These are phyloP conservation scores for Chytridium lagenaria DNA, from an alignment of 371 early-diverging fungal species.

Conservation along the genomic window DNA sequence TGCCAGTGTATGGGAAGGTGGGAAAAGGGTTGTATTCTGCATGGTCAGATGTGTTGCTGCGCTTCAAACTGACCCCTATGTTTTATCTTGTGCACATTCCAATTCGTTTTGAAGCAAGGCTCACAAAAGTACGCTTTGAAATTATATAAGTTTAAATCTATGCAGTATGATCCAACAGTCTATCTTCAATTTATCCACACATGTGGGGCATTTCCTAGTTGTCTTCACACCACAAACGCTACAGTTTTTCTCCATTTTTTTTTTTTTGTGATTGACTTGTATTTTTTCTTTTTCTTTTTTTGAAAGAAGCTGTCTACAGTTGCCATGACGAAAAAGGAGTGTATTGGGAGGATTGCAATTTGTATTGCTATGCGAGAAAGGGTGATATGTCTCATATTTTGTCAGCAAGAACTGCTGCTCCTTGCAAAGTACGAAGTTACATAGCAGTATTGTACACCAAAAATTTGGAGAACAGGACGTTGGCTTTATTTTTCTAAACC, in stretches of 20 bases:
- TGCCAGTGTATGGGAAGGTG: slow-evolving; percentile 78
- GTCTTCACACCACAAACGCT: slow-evolving; percentile 29
- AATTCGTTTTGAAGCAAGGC: slow-evolving; percentile 81
- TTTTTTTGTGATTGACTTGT: no score
- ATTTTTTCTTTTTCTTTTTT: no score
- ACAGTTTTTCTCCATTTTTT: no score
- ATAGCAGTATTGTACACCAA: no score
- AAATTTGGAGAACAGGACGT: no score
- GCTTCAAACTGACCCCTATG: slow-evolving; percentile 37
- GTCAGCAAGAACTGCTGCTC: no score
- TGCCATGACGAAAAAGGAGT: no score
- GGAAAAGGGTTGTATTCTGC: slow-evolving; percentile 76
- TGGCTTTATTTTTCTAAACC: background rate
- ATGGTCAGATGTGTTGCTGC: background rate
- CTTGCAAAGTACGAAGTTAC: no score
- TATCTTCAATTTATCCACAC: slow-evolving; percentile 28
- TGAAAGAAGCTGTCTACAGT: no score
- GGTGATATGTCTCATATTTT: no score
- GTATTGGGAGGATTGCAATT: no score
- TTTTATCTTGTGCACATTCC: slow-evolving; percentile 66
- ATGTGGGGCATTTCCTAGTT: slow-evolving; percentile 40
- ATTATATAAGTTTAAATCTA: background rate
- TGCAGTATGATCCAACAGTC: slow-evolving; percentile 6
- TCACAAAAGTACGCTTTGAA: slow-evolving; percentile 38
- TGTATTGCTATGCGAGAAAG: no score